Percentiles rank a stretch among this genome's conserved stretches.
These are phyloP conservation scores for Coix lacrymajobi DNA, from an alignment of 176 grass and related monocot species.

Conservation along the genomic window DNA sequence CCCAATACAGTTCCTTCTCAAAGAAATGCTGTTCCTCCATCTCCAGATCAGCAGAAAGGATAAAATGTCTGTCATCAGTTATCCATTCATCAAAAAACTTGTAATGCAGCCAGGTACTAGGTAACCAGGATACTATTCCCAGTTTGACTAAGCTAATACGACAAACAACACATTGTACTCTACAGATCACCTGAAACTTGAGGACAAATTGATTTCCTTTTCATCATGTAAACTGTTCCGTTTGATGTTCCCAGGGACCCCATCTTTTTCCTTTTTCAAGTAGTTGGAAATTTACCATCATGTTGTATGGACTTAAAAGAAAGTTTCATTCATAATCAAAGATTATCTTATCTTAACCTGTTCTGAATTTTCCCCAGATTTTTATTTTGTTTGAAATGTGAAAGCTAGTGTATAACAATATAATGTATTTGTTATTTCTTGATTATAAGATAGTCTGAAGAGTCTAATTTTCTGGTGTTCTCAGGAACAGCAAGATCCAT, in stretches of 20 bases:
- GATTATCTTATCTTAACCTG: background rate
- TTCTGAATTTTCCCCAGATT: background rate
- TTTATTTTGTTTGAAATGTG: background rate
- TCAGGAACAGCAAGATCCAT: conserved; percentile 69
- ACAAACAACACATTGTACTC: background rate
- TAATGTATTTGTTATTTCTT: background rate
- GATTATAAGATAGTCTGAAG: background rate
- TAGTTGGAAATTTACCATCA: background rate
- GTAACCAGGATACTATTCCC: background rate
- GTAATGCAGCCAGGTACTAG: background rate
- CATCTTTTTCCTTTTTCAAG: background rate
- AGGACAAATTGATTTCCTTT: background rate
- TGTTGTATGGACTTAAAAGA: background rate
- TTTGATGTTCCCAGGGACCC: background rate
- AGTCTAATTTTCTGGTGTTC: background rate
- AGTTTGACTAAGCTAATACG: background rate
- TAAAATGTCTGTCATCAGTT: background rate
- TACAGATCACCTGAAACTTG: background rate
- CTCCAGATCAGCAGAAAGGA: background rate
- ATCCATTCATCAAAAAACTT: background rate
- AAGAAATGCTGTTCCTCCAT: background rate
- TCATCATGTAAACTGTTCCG: background rate
- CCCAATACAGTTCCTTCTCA: background rate
- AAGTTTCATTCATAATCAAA: background rate
- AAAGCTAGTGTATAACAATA: background rate